A percentile compares a stretch with the other conserved stretches of the same genome.
phyloP scores from a whole-genome alignment of 2,329 filamentous ascomycete species.

The Nothopassalora personata region DNA sequence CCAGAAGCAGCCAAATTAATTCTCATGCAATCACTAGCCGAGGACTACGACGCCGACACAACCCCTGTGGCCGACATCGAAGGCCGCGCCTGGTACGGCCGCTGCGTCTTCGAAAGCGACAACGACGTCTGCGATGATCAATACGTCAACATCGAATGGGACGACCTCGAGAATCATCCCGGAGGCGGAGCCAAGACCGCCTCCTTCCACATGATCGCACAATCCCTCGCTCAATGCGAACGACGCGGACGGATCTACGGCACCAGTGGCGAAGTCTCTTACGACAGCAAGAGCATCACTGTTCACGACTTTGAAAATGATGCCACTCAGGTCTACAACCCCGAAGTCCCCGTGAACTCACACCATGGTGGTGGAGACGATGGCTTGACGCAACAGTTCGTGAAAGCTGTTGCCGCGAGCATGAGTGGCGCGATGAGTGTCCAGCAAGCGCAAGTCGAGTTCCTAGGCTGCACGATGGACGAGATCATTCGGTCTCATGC shows the following conservation, averaged over 20 bases:
- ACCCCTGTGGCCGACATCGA: slow-evolving; percentile 46
- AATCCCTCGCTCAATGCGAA: slow-evolving; percentile 80
- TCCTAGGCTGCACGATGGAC: slow-evolving; percentile 77
- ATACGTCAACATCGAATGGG: slow-evolving; percentile 81
- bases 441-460: slow-evolving; percentile 64
- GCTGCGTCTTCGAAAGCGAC: slow-evolving; percentile 91
- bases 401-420: slow-evolving; percentile 73
- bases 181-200: slow-evolving; percentile 64
- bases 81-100: slow-evolving; percentile 67
- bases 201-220: slow-evolving; percentile 88
- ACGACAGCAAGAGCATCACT: slow-evolving; percentile 72
- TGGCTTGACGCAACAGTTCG: slow-evolving; percentile 75
- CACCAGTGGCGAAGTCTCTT: slow-evolving; percentile 75
- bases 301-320: slow-evolving; percentile 66
- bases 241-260: slow-evolving; percentile 83
- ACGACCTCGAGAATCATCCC: slow-evolving; percentile 54
- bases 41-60: slow-evolving; percentile 54
- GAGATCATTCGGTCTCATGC: slow-evolving; percentile 87
- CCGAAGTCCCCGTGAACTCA: slow-evolving; percentile 47
- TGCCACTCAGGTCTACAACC: slow-evolving; percentile 52
- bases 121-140: slow-evolving; percentile 95
- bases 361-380: slow-evolving; percentile 72
- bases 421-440: slow-evolving; percentile 64
- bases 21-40: slow-evolving; percentile 44
- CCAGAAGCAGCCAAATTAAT: slow-evolving; percentile 47